phyloP scores from a whole-genome alignment of 495 filamentous ascomycete genomes.

The Emericellopsis terricola region DNA sequence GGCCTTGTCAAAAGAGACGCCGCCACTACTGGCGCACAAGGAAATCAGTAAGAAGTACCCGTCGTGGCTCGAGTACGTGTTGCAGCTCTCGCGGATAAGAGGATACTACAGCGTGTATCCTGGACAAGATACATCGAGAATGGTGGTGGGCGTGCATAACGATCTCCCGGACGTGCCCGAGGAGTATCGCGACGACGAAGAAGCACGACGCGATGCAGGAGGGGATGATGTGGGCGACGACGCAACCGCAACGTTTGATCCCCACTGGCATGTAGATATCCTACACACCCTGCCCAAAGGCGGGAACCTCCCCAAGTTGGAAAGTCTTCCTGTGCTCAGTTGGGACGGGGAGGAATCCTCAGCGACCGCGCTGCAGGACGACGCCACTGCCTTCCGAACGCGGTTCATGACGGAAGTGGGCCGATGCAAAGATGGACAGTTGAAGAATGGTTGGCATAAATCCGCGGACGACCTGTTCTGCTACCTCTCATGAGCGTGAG shows the following conservation, averaged over 20 bases:
- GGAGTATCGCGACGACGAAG: constrained; percentile 32
- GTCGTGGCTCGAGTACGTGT: constrained; percentile 58
- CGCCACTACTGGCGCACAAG: constrained; percentile 23
- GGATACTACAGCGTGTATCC: constrained; percentile 68
- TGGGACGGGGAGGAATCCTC: constrained; percentile 21
- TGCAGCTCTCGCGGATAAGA: constrained; percentile 49
- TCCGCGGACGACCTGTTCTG: constrained; percentile 17
- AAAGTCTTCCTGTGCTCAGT: constrained; percentile 18
- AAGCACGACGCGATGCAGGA: constrained; percentile 6
- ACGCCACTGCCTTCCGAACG: constrained; percentile 18
- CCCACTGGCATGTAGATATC: constrained; percentile 1
- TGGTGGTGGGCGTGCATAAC: constrained; percentile 49
- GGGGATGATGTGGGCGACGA: constrained; percentile 8
- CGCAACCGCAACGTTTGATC: constrained; percentile 9
- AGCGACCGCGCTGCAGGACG: constrained; percentile 14
- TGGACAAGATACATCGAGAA: constrained; percentile 24
- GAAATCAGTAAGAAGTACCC: constrained; percentile 44
- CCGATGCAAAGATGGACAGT: constrained; percentile 12
- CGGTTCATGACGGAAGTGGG: constrained; percentile 23
- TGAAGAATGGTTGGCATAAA: background rate
- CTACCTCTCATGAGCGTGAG: background rate
- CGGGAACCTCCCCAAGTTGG: constrained; percentile 15
- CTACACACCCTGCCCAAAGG: constrained; percentile 18
- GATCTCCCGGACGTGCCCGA: constrained; percentile 56
- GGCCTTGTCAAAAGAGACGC: constrained; percentile 10